phyloP scores from a whole-genome alignment of 2,329 filamentous ascomycete genomes.

The Colletotrichum sp. region DNA sequence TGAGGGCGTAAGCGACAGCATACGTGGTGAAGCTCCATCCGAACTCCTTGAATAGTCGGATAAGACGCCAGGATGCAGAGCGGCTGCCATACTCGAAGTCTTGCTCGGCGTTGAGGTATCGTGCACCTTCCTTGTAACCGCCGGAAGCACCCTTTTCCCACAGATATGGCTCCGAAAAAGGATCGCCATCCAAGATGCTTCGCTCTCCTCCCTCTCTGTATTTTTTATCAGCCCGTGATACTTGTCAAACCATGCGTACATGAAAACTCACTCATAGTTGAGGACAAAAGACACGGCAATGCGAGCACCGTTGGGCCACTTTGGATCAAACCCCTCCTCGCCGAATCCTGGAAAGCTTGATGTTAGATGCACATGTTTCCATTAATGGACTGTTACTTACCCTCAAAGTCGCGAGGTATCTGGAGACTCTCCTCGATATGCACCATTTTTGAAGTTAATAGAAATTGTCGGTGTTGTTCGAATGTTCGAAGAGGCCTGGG shows the following conservation, averaged over 20 bases:
- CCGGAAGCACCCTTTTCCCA: constrained; percentile 29
- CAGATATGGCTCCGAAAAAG: constrained; percentile 25
- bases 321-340: not conserved
- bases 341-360: not conserved
- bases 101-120: constrained; percentile 27
- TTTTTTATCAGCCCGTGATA: not conserved
- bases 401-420: constrained; percentile 28
- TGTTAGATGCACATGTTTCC: not conserved
- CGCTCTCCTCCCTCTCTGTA: constrained; percentile 30
- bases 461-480: not conserved
- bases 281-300: not conserved
- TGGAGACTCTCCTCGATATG: not conserved
- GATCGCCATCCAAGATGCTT: constrained; percentile 28
- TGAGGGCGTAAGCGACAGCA: constrained; percentile 42
- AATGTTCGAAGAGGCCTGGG: rapidly evolving
- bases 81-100: constrained; percentile 29
- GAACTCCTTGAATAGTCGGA: constrained; percentile 44
- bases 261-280: not conserved
- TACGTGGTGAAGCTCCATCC: constrained; percentile 47
- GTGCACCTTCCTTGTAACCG: constrained; percentile 23
- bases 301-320: not conserved
- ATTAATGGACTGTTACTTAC: not conserved
- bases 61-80: constrained; percentile 39
- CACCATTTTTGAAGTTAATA: not conserved
- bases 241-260: rapidly evolving